Percentiles rank a stretch among this genome's conserved stretches.
Conservation (phyloP, 2,329 filamentous ascomycete species). For the Calonectria pauciramosa region DNA sequence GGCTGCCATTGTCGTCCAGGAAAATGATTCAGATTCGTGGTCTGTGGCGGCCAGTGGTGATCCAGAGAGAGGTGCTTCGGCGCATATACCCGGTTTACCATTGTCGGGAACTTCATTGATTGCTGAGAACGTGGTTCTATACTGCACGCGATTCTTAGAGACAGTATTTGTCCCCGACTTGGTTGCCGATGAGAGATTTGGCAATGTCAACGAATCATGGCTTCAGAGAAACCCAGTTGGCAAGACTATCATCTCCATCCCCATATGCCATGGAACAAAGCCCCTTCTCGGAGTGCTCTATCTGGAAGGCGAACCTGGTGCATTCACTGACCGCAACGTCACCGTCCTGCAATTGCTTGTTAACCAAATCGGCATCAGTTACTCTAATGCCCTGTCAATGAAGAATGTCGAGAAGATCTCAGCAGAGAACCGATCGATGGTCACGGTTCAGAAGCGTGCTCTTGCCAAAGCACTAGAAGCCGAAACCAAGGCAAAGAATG, state of each 20-base stretch:
- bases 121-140: slow-evolving; percentile 82
- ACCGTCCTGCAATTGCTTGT: slow-evolving; percentile 79
- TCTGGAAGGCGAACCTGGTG: slow-evolving; percentile 80
- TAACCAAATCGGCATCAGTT: slow-evolving; percentile 82
- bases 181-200: slow-evolving; percentile 81
- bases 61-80: slow-evolving; percentile 76
- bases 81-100: slow-evolving; percentile 75
- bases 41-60: slow-evolving; percentile 81
- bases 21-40: slow-evolving; percentile 74
- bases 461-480: slow-evolving; percentile 79
- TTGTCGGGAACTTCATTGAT: slow-evolving; percentile 76
- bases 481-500: slow-evolving; percentile 81
- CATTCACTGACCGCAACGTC: slow-evolving; percentile 81
- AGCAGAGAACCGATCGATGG: slow-evolving; percentile 83
- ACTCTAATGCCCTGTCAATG: slow-evolving; percentile 76
- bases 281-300: slow-evolving; percentile 81
- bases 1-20: slow-evolving; percentile 81
- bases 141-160: slow-evolving; percentile 83
- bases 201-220: slow-evolving; percentile 80
- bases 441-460: slow-evolving; percentile 81
- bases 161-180: slow-evolving; percentile 81
- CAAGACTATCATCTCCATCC: slow-evolving; percentile 83
- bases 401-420: slow-evolving; percentile 83
- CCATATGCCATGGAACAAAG: slow-evolving; percentile 80
- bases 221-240: slow-evolving; percentile 76